Percentiles rank a stretch among this genome's conserved stretches.
Conservation (phyloP, 371 early-diverging fungal species). For the Cladochytrium tenue region DNA sequence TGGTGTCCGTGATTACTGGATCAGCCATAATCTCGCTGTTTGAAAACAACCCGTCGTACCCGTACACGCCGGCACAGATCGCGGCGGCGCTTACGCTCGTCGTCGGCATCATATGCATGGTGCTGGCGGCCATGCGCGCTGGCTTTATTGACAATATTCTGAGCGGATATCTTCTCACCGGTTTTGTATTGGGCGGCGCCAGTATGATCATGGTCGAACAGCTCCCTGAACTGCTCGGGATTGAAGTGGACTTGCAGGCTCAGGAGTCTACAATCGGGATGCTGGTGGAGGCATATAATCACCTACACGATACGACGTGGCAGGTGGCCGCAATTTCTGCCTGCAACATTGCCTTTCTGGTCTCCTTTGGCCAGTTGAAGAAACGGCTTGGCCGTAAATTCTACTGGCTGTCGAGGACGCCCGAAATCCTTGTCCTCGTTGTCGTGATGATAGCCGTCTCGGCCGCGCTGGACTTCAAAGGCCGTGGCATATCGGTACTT, state of each 20-base stretch:
- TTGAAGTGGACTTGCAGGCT: conserved; percentile 11
- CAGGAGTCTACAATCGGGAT: conserved; percentile 21
- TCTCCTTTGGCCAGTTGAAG: conserved; percentile 19
- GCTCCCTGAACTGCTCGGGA: conserved; percentile 32
- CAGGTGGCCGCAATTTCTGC: conserved; percentile 15
- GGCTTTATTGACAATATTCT: conserved; percentile 44
- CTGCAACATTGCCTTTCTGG: conserved; percentile 27
- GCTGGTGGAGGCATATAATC: conserved; percentile 8
- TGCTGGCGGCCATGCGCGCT: conserved; percentile 26
- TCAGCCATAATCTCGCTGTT: conserved; percentile 13
- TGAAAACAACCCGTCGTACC: not conserved
- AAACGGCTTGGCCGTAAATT: conserved; percentile 1
- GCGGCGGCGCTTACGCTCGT: conserved; percentile 26
- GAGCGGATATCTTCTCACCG: conserved; percentile 27
- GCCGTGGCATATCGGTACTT: conserved; percentile 25
- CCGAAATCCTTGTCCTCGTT: conserved; percentile 32
- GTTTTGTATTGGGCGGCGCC: conserved; percentile 17
- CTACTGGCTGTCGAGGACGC: conserved; percentile 9
- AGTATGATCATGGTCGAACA: conserved; percentile 37
- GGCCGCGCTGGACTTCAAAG: conserved; percentile 24
- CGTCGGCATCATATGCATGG: conserved; percentile 27
- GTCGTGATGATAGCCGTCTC: conserved; percentile 27
- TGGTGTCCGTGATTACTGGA: conserved; percentile 38
- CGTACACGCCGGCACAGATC: conserved; percentile 17
- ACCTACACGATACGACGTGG: conserved; percentile 9